Percentiles rank a stretch among this genome's conserved stretches.
These are phyloP conservation scores for Populus trichocarpa DNA, from an alignment of 441 rosid species.

Conservation along the genomic window DNA sequence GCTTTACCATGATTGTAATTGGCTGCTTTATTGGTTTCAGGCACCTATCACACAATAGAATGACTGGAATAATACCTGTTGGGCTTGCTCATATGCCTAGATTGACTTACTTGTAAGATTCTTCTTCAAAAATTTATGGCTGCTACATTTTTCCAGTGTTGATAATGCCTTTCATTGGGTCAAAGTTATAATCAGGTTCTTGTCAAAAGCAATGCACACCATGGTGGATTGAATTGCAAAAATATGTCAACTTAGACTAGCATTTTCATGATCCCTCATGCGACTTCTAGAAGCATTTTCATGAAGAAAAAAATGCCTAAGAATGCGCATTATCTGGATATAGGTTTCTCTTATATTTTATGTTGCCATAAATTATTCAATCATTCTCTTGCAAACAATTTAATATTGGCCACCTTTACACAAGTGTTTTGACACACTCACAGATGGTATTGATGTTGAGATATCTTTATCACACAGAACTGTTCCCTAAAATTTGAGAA, in stretches of 20 bases:
- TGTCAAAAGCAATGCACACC: neutral
- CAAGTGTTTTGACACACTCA: neutral
- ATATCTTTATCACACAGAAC: neutral
- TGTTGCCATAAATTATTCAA: neutral
- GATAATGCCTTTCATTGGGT: neutral
- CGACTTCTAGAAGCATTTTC: neutral
- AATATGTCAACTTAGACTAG: neutral
- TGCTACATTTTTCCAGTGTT: neutral
- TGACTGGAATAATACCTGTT: constrained; percentile 75
- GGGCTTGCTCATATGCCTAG: constrained; percentile 76
- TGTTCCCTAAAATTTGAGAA: neutral
- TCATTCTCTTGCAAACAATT: neutral
- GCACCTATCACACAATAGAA: constrained; percentile 83
- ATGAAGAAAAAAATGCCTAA: neutral
- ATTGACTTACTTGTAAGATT: constrained; percentile 80
- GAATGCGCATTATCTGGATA: neutral
- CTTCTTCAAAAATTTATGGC: neutral
- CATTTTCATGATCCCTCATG: neutral
- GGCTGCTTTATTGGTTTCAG: constrained; percentile 32
- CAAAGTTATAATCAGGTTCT: neutral
- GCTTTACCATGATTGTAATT: neutral
- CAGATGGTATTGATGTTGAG: neutral
- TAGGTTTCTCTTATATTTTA: neutral
- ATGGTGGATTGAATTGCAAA: neutral
- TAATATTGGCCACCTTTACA: neutral